Base-by-base conservation (phyloP, 2,329 filamentous ascomycete species). In the Metarhizium humberi region DNA sequence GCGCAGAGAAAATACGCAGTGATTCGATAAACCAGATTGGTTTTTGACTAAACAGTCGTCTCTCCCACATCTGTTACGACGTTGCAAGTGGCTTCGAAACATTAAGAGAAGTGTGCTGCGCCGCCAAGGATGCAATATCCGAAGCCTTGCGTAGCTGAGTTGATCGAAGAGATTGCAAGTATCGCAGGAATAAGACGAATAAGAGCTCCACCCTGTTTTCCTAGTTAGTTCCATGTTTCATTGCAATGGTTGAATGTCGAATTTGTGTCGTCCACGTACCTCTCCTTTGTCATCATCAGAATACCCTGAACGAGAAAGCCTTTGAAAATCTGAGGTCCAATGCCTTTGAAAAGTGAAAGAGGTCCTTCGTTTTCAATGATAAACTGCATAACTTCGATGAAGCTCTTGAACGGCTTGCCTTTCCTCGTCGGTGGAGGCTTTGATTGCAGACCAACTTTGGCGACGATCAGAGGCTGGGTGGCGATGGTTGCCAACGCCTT, bases 221-320 rank as follows among this genome's bases (percentile, higher is more conserved):
- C 6, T 7, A 8, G 45, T 52, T 34, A 57, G 52, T 67, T 56
- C 64, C 63, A 25, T 56, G 50, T 45, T 20, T 2, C 20, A 11
- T 30, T 38, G 20, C 46, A n/a, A 6, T 4, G 40, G 10, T 4
- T 32, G 6, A 14, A 11, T 13, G 3, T 25, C 18, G 3, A 7
- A 7, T 6, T 13, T 11, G 38, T 13, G 14, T 5, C 7, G 49
- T 51, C 3, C 7, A 65, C 78, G 62, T 78, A 91, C 88, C 91
- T 82, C 74, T 99, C 94, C 75, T 99, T 99, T 50, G 91, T 94
- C 91, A 96, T 99, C 94, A 99, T 99, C 43, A 99, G 77, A 55
- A 99, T 84, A 51, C 94, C 94, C 68, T 99, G 94, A 2, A 99
- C 94, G 51, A 99, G 69, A 53, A 99, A 74, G 1, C 94, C 94